Percentiles rank a stretch among this genome's conserved stretches.
phyloP scores from a whole-genome alignment of 305 asterid genomes.

The Plantago lanceolata region DNA sequence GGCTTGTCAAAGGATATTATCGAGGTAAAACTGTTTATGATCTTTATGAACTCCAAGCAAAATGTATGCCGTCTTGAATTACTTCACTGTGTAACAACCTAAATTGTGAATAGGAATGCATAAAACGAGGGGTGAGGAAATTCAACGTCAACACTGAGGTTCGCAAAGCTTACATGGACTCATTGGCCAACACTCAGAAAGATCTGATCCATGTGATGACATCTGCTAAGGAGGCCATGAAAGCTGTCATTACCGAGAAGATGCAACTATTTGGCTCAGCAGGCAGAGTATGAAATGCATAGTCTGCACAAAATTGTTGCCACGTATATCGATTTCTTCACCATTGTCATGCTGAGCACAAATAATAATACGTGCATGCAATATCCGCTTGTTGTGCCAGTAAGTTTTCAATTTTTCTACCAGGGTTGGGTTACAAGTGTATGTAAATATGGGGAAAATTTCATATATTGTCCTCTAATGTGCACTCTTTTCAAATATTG shows the following conservation, averaged over 20 bases:
- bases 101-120: constrained; percentile 54
- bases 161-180: constrained; percentile 76
- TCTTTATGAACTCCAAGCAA: not conserved
- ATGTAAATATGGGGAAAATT: not conserved
- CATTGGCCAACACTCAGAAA: constrained; percentile 44
- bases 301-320: not conserved
- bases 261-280: constrained; percentile 91
- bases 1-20: constrained; percentile 73
- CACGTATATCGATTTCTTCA: not conserved
- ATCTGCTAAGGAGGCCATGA: constrained; percentile 88
- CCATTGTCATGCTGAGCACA: no score
- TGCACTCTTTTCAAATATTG: no score
- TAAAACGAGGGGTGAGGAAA: constrained; percentile 73
- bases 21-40: constrained; percentile 45
- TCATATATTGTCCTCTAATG: no score
- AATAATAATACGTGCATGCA: no score
- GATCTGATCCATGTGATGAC: constrained; percentile 71
- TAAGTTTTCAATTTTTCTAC: no score
- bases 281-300: constrained; percentile 49
- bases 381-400: no score
- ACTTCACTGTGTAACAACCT: not conserved
- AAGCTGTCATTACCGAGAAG: constrained; percentile 75
- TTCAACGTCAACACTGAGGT: constrained; percentile 94
- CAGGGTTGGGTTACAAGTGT: no score
- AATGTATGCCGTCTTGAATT: not conserved